phyloP scores from a whole-genome alignment of 2,329 filamentous ascomycete genomes.

The Kalmusia sp. region DNA sequence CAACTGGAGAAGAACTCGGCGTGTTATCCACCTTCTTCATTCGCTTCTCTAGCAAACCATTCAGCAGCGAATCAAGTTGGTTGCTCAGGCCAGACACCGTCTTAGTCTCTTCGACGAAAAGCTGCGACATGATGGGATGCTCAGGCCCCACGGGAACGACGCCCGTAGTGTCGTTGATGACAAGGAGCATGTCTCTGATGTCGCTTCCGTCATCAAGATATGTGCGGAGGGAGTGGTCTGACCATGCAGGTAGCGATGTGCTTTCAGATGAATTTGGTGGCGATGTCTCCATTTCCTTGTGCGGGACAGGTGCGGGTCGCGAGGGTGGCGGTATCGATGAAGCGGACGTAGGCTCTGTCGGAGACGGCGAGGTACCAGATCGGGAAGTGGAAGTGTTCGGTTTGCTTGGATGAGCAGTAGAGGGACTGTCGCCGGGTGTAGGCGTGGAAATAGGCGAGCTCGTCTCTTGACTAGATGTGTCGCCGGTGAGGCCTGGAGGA shows the following conservation, averaged over 20 bases:
- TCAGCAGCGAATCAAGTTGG: constrained; percentile 87
- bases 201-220: constrained; percentile 92
- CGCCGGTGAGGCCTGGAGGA: constrained; percentile 72
- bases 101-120: constrained; percentile 88
- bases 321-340: constrained; percentile 32
- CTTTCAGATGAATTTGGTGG: constrained; percentile 49
- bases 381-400: constrained; percentile 24
- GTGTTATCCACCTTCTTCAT: constrained; percentile 24
- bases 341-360: constrained; percentile 29
- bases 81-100: constrained; percentile 86
- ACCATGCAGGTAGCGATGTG: constrained; percentile 74
- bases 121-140: constrained; percentile 79
- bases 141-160: constrained; percentile 80
- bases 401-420: constrained; percentile 36
- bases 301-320: constrained; percentile 46
- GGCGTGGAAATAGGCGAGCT: constrained; percentile 46
- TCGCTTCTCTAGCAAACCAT: constrained; percentile 72
- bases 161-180: constrained; percentile 91
- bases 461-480: constrained; percentile 72
- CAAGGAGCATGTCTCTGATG: constrained; percentile 85
- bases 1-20: neutral
- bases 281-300: constrained; percentile 32
- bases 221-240: constrained; percentile 80
- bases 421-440: constrained; percentile 39
- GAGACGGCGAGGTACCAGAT: constrained; percentile 27